These are phyloP conservation scores for Kwoniella shivajii DNA, from an alignment of 1,284 basidiomycete genomes.

Conservation along the genomic window DNA sequence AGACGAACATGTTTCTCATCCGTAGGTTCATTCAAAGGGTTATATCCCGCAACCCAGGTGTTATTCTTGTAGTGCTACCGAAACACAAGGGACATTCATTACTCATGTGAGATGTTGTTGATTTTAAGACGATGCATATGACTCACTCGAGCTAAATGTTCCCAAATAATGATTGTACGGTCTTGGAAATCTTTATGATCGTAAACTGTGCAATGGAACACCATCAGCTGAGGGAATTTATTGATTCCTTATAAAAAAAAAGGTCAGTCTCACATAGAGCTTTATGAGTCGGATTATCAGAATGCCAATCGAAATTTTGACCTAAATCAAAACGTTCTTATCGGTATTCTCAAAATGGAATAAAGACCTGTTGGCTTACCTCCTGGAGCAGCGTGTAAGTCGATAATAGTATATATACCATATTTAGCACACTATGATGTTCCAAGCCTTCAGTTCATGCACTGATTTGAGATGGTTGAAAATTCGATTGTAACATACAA, in stretches of 20 bases:
- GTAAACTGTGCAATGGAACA: constrained; percentile 60
- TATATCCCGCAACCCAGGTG: constrained; percentile 66
- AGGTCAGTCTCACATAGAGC: constrained; percentile 48
- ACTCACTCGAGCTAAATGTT: constrained; percentile 59
- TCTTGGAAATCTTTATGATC: constrained; percentile 76
- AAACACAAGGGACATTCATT: neutral
- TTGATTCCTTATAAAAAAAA: neutral
- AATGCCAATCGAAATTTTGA: constrained; percentile 53
- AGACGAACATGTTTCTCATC: constrained; percentile 59
- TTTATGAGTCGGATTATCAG: constrained; percentile 42
- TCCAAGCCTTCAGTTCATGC: no score
- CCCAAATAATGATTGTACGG: constrained; percentile 69
- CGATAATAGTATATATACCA: constrained; percentile 53
- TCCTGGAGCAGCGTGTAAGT: constrained; percentile 51
- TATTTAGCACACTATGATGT: constrained; percentile 40
- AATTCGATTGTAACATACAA: constrained; percentile 24
- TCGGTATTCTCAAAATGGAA: neutral
- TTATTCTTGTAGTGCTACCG: constrained; percentile 64
- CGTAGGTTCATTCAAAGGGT: constrained; percentile 74
- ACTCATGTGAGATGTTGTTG: neutral
- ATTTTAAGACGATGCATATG: neutral
- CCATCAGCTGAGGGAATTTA: neutral
- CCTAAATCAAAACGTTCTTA: constrained; percentile 3
- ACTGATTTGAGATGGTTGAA: no score
- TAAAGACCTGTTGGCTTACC: constrained; percentile 14